Percentiles rank a stretch among this genome's conserved stretches.
Conservation (phyloP, 2,329 filamentous ascomycete genomes). For the Curvularia hawaiiensis region DNA sequence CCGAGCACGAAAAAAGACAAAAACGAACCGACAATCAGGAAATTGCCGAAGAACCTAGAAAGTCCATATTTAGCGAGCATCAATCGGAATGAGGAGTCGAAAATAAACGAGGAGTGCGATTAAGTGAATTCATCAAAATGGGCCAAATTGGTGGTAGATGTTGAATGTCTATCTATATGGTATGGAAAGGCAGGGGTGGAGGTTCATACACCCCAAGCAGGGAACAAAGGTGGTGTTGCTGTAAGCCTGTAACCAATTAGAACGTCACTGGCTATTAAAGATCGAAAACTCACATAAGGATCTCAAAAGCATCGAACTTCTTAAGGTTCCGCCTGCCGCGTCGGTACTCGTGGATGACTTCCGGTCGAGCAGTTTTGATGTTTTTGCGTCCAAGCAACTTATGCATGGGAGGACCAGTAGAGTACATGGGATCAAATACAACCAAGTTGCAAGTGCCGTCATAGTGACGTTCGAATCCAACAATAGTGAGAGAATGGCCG, state of each 20-base stretch:
- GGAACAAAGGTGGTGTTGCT: constrained; percentile 45
- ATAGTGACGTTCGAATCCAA: constrained; percentile 76
- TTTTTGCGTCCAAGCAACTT: constrained; percentile 59
- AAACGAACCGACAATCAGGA: constrained; percentile 45
- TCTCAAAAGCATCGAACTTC: constrained; percentile 78
- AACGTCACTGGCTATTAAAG: background rate
- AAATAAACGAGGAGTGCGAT: background rate
- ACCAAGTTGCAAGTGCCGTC: constrained; percentile 72
- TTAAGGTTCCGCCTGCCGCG: constrained; percentile 70
- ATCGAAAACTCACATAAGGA: constrained; percentile 65
- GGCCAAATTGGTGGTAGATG: constrained; percentile 17
- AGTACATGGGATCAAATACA: constrained; percentile 87
- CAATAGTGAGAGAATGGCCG: constrained; percentile 89
- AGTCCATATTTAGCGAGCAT: constrained; percentile 31
- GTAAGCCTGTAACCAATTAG: constrained; percentile 38
- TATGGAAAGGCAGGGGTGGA: constrained; percentile 7
- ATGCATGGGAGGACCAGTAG: constrained; percentile 67
- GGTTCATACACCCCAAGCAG: constrained; percentile 50
- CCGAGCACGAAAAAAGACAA: constrained; percentile 46
- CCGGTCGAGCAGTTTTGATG: constrained; percentile 61
- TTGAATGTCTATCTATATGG: constrained; percentile 26
- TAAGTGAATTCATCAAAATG: constrained; percentile 14
- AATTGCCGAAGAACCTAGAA: constrained; percentile 46
- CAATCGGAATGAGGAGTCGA: background rate
- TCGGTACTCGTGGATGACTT: constrained; percentile 66